Evolutionary conservation across 1,139 yeast species (phyloP).

Genomic region (Tardiomyces blankii): DNA sequence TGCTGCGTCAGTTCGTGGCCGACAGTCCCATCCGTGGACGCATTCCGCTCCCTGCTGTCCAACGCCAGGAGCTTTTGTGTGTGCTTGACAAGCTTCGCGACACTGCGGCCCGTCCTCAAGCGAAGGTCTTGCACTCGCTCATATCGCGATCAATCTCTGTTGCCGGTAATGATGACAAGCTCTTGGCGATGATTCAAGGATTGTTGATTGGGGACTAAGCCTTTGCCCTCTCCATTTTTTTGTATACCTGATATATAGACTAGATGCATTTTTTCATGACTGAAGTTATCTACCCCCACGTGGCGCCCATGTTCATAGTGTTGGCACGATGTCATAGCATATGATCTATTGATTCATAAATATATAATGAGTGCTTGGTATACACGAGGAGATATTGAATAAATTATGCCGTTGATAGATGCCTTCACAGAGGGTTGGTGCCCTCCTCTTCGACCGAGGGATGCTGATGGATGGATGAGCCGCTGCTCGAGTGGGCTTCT

Average conservation of each 20-base stretch:
- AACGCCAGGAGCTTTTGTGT: constrained; percentile 35
- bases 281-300: no score
- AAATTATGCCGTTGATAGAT: neutral
- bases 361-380: no score
- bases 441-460: neutral
- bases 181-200: neutral
- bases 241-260: no score
- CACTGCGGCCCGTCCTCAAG: constrained; percentile 2
- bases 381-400: neutral
- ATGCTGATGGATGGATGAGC: neutral
- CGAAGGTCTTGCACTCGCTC: neutral
- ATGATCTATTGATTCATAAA: no score
- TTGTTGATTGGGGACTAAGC: neutral
- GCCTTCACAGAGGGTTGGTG: neutral
- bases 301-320: no score
- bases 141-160: neutral
- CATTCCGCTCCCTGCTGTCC: constrained; percentile 44
- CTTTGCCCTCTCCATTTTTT: no score
- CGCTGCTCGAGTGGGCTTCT: neutral
- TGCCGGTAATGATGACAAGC: neutral
- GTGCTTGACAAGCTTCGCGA: constrained; percentile 14
- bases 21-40: constrained; percentile 40
- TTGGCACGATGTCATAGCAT: no score
- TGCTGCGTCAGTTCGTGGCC: constrained; percentile 40
- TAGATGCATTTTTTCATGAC: no score